Percentiles rank a stretch among this genome's conserved stretches.
phyloP scores from a whole-genome alignment of 2,329 filamentous ascomycete species.

The Clarireedia sp. region DNA sequence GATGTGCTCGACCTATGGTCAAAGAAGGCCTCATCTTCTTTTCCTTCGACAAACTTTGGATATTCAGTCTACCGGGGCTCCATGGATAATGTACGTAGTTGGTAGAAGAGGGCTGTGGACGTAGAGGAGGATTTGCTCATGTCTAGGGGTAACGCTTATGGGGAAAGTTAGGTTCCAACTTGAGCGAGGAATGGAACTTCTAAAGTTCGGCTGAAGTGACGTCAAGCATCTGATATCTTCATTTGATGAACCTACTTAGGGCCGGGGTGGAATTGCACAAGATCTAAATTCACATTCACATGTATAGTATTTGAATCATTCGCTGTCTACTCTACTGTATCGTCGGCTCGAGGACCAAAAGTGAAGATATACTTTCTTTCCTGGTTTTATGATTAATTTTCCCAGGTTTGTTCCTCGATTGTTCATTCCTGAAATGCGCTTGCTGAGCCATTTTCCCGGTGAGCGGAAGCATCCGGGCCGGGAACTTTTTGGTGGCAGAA shows the following conservation, averaged over 20 bases:
- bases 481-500: background rate
- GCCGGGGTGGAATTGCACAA: too few relatives aligned
- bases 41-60: background rate
- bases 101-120: background rate
- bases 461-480: constrained; percentile 1
- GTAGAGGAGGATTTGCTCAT: background rate
- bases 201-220: constrained; percentile 1
- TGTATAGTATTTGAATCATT: background rate
- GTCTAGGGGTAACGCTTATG: too few relatives aligned
- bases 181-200: too few relatives aligned
- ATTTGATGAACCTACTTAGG: background rate
- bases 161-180: too few relatives aligned
- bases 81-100: constrained; percentile 12
- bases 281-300: background rate
- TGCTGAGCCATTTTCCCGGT: background rate
- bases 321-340: too few relatives aligned
- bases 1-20: constrained; percentile 37
- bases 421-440: background rate
- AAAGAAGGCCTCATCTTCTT: constrained; percentile 38
- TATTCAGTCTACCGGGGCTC: constrained; percentile 19
- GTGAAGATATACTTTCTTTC: background rate
- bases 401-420: background rate
- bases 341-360: too few relatives aligned
- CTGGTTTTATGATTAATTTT: background rate
- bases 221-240: background rate